A percentile compares a stretch with the other conserved stretches of the same genome.
Conservation (phyloP, 2,329 filamentous ascomycete genomes). For the Xylaria multiplex region DNA sequence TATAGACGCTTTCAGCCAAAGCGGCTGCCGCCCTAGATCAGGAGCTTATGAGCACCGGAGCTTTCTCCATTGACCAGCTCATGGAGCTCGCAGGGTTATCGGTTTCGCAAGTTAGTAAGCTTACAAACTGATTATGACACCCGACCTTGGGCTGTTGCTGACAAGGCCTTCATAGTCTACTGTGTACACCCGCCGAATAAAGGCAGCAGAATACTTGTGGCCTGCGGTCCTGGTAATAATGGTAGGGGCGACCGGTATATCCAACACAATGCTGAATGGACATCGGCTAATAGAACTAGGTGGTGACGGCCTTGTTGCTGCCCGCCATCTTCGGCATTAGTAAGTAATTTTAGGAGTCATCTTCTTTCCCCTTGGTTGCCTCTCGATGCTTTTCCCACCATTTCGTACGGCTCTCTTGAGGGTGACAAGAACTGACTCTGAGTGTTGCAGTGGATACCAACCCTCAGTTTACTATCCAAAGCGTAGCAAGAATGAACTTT, state of each 20-base stretch:
- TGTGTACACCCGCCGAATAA: constrained; percentile 79
- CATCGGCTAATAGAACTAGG: constrained; percentile 59
- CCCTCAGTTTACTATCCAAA: constrained; percentile 95
- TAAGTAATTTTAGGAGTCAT: background rate
- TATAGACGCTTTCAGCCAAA: constrained; percentile 84
- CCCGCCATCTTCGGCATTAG: constrained; percentile 89
- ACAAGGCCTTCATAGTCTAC: constrained; percentile 68
- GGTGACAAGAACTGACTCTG: background rate
- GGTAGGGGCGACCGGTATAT: constrained; percentile 54
- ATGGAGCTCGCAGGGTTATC: constrained; percentile 97
- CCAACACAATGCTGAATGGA: background rate
- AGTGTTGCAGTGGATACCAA: constrained; percentile 71
- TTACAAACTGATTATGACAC: background rate
- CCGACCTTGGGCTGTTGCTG: constrained; percentile 1
- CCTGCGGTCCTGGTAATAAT: constrained; percentile 87
- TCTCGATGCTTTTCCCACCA: too few species aligned
- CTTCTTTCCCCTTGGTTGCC: background rate
- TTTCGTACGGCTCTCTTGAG: too few species aligned
- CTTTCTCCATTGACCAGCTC: constrained; percentile 93
- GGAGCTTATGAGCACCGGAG: constrained; percentile 89
- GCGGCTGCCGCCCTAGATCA: constrained; percentile 89
- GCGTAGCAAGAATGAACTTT: constrained; percentile 87
- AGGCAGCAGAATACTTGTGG: constrained; percentile 80
- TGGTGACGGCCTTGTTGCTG: constrained; percentile 93
- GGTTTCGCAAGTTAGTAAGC: constrained; percentile 84